These are phyloP conservation scores for Acanthamoeba lenticulata DNA, from an alignment of 208 protist genomes.

Conservation along the genomic window DNA sequence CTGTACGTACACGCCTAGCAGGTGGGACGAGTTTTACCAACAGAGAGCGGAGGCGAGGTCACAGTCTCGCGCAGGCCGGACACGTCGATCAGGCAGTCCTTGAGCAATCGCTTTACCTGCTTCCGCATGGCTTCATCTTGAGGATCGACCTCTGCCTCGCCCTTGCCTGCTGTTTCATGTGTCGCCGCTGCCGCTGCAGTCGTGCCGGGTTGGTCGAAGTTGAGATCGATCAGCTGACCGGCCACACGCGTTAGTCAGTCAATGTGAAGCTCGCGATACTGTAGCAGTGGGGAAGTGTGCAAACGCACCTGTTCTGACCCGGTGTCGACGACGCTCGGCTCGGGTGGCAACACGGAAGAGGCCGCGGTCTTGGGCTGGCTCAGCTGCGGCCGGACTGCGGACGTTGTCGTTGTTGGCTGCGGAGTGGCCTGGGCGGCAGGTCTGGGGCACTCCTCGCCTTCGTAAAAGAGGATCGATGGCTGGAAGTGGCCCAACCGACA, in stretches of 20 bases:
- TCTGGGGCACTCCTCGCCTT: background rate
- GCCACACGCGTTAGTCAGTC: too few species aligned
- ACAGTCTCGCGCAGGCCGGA: background rate
- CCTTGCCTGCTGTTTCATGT: background rate
- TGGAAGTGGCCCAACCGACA: background rate
- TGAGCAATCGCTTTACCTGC: background rate
- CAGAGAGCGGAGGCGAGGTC: background rate
- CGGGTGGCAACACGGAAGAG: too few species aligned
- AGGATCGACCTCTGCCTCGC: background rate
- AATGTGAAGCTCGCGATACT: too few species aligned
- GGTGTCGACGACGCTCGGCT: too few species aligned
- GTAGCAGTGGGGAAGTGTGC: too few species aligned
- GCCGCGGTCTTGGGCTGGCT: background rate
- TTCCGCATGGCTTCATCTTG: background rate
- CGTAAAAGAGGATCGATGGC: slow-evolving; percentile 38
- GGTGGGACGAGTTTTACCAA: background rate
- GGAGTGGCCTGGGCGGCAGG: background rate
- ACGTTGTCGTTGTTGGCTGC: background rate
- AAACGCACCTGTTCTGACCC: too few species aligned
- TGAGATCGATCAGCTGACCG: too few species aligned
- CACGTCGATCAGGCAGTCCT: background rate
- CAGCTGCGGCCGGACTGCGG: background rate
- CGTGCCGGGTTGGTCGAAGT: too few species aligned
- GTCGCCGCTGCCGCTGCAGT: too few species aligned
- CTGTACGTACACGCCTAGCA: background rate